Evolutionary conservation across 1,284 basidiomycete species (phyloP).

Genomic region (Cryptococcus depauperatus): DNA sequence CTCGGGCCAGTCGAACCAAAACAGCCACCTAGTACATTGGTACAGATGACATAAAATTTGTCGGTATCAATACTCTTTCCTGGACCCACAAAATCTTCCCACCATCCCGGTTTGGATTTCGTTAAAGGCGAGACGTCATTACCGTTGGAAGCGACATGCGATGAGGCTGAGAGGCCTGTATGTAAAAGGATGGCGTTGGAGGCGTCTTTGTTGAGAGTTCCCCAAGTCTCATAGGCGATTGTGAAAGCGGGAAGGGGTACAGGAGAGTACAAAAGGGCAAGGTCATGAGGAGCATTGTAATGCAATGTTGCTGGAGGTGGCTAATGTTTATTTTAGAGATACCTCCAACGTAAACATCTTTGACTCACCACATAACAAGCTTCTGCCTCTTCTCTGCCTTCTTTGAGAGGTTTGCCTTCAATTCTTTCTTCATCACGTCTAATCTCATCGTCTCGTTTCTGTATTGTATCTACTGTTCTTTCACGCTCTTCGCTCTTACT

Average conservation of each 20-base stretch:
- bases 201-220: constrained; percentile 63
- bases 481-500: constrained; percentile 20
- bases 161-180: constrained; percentile 90
- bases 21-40: constrained; percentile 94
- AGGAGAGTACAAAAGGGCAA: constrained; percentile 67
- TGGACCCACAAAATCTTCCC: constrained; percentile 96
- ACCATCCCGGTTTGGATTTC: constrained; percentile 64
- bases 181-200: constrained; percentile 96
- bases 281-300: constrained; percentile 57
- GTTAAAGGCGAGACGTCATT: constrained; percentile 60
- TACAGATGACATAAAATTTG: constrained; percentile 88
- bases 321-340: constrained; percentile 12
- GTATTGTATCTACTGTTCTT: constrained; percentile 18
- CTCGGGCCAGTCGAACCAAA: constrained; percentile 95
- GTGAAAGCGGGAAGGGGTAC: constrained; percentile 57
- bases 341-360: background rate
- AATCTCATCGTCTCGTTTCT: constrained; percentile 19
- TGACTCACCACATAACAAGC: constrained; percentile 44
- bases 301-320: constrained; percentile 42
- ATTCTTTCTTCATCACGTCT: constrained; percentile 18
- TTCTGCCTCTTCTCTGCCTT: constrained; percentile 39
- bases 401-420: constrained; percentile 17
- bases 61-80: constrained; percentile 89
- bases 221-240: constrained; percentile 97
- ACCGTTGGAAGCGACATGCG: constrained; percentile 80